Evolutionary conservation across 202 grass and related monocot genomes (phyloP).

Genomic region (Carex arenaria): DNA sequence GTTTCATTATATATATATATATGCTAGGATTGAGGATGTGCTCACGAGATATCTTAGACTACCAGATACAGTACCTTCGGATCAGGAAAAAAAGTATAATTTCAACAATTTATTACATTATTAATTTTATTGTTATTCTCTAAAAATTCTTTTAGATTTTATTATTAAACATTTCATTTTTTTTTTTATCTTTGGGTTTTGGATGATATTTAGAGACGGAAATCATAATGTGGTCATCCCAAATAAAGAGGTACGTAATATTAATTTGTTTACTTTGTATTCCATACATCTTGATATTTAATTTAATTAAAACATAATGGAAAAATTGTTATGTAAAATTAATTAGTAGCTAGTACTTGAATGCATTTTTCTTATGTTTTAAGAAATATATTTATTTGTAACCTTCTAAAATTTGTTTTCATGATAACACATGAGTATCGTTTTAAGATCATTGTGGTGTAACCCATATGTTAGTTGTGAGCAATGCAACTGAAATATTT

Average conservation of each 20-base stretch:
- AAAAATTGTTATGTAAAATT: not conserved
- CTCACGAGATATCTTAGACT: constrained; percentile 7
- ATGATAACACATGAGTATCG: not conserved
- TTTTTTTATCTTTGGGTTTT: not conserved
- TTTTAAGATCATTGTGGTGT: not conserved
- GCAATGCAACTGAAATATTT: not conserved
- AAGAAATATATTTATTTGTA: not conserved
- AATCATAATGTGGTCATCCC: not conserved
- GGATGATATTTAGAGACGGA: not conserved
- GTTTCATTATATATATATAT: not conserved
- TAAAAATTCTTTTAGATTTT: not conserved
- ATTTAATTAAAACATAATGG: not conserved
- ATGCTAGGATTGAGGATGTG: constrained; percentile 13
- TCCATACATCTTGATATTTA: not conserved
- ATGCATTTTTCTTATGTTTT: not conserved
- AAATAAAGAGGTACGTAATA: constrained; percentile 4
- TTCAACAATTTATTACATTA: not conserved
- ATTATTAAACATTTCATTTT: not conserved
- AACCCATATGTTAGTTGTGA: not conserved
- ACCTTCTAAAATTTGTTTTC: not conserved
- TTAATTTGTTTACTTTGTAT: not conserved
- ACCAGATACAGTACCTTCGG: not conserved
- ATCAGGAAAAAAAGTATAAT: not conserved
- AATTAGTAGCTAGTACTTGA: not conserved
- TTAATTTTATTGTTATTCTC: not conserved